Evolutionary conservation across 2,329 filamentous ascomycete species (phyloP), one percentile per base, ranked within the genome.

Genomic region (Dactylellina sp.): DNA sequence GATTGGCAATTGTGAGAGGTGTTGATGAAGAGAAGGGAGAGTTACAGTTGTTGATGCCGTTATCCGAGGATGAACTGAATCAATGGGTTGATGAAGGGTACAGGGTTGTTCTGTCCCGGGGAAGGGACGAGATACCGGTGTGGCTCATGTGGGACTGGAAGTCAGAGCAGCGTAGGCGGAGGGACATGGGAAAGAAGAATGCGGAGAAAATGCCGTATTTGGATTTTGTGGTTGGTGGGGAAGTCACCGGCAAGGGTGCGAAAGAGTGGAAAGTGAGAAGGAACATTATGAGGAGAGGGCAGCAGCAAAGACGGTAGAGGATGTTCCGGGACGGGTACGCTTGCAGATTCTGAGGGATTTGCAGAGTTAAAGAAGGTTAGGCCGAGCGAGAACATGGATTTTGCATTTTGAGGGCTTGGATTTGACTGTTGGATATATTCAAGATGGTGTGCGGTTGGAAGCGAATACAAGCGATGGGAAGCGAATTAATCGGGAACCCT

Each of bases 1-100:
- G 89, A 1, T 82, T 91, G 1, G 89, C 86, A 0, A 83, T 94
- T 7, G 80, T 95, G n/a, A 86, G 90, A 0, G 89, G 88, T 2
- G 87, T 93, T 68, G 89, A 93, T 78, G 78, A 81, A 0, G 79
- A 81, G 20, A 83, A 81, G 0, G 82, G 84, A 2, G 79, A 83
- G 4, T 81, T 94, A 2, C 88, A 92, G 70, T 78, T 94, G 0
- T 79, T 93, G 1, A 89, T 89, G 0, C 90, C 91, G 0, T 82
- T 89, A 5, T 18, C 49, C 14, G 60, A 66, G 37, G 52, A 53
- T 0, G 77, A 80, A 2, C 77, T 80, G 1, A 82, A 88, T 14
- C 79, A 81, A 39, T 78, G 81, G 7, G 78, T 84, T 16, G 81
- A 79, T 44, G 79, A 80, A 25, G 84, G 84, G 0, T 82, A 83